A percentile compares a stretch with the other conserved stretches of the same genome.
phyloP scores from a whole-genome alignment of 768 basidiomycete genomes.

The Sutorius australiensis region DNA sequence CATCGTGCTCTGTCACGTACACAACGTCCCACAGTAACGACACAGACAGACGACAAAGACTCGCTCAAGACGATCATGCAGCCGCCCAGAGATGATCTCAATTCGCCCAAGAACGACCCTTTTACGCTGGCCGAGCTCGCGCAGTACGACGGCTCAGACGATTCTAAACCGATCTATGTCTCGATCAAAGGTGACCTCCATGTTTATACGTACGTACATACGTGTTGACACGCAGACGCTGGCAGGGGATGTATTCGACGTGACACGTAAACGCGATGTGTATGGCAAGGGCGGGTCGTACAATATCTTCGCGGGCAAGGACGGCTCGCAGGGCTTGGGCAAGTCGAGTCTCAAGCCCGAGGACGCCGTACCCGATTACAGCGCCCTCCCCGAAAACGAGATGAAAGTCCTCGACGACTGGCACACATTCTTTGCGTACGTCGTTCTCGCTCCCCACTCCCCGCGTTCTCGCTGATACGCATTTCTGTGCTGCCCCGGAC shows the following conservation, averaged over 20 bases:
- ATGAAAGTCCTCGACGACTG: constrained; percentile 83
- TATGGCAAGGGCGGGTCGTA: constrained; percentile 83
- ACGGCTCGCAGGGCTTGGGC: constrained; percentile 85
- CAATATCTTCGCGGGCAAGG: constrained; percentile 88
- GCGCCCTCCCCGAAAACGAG: constrained; percentile 65
- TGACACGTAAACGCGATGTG: constrained; percentile 77
- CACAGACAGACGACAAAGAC: constrained; percentile 24
- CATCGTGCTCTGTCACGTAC: constrained; percentile 6
- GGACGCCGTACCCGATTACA: constrained; percentile 88
- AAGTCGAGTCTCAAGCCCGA: constrained; percentile 83
- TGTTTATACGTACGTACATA: constrained; percentile 29
- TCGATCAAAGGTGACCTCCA: constrained; percentile 77
- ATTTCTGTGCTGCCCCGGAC: neutral
- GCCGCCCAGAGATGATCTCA: constrained; percentile 53
- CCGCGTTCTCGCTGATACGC: too few species aligned
- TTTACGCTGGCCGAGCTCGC: constrained; percentile 68
- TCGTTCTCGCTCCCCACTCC: constrained; percentile 17
- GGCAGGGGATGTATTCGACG: constrained; percentile 81
- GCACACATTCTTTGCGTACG: constrained; percentile 83
- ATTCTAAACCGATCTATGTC: constrained; percentile 74
- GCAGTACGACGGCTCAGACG: constrained; percentile 65
- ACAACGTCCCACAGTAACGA: constrained; percentile 7
- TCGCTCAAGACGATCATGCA: constrained; percentile 68
- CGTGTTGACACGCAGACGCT: neutral
- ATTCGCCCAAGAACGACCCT: constrained; percentile 73